Conservation (phyloP, 2,329 filamentous ascomycete species). For the Diaporthe citrichinensis region DNA sequence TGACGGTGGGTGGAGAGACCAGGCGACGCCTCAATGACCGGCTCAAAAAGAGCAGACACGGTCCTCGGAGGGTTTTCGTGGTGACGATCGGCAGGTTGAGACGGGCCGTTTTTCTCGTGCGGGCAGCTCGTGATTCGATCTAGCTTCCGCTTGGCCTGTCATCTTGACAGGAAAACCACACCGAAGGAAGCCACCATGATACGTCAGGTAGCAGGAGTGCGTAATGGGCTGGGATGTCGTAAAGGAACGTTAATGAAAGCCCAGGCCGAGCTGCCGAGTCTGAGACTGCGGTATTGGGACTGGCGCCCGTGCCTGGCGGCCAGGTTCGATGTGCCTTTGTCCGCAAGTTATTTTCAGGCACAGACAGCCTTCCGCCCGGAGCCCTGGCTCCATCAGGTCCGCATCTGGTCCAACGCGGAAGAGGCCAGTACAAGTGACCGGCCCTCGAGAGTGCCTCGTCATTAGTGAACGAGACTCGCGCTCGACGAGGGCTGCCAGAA, state of each 20-base stretch:
- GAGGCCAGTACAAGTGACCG: not conserved
- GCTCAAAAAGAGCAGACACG: slow-evolving; percentile 5
- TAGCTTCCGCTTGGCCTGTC: slow-evolving; percentile 26
- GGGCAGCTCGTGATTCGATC: slow-evolving; percentile 30
- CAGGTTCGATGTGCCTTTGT: not conserved
- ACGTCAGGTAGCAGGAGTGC: slow-evolving; percentile 32
- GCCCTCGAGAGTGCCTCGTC: slow-evolving; percentile 11
- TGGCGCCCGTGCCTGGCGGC: slow-evolving; percentile 2
- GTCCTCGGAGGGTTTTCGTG: not conserved
- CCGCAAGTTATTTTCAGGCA: slow-evolving; percentile 23
- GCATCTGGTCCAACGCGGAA: slow-evolving; percentile 22
- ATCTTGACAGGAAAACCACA: slow-evolving; percentile 14
- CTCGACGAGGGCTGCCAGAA: slow-evolving; percentile 4
- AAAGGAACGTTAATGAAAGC: slow-evolving; percentile 18
- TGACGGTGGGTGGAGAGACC: slow-evolving; percentile 16
- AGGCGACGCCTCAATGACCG: not conserved
- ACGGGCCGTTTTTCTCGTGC: slow-evolving; percentile 25
- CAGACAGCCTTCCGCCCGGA: slow-evolving; percentile 25
- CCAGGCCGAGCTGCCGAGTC: slow-evolving; percentile 15
- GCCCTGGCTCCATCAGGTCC: slow-evolving; percentile 35
- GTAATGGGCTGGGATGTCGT: slow-evolving; percentile 4
- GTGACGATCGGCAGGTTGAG: slow-evolving; percentile 33
- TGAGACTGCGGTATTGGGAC: slow-evolving; percentile 11
- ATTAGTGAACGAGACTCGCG: slow-evolving; percentile 4
- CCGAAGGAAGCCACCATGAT: slow-evolving; percentile 26